Conservation (phyloP, 2,329 filamentous ascomycete species). For the Karstenula rhodostoma region DNA sequence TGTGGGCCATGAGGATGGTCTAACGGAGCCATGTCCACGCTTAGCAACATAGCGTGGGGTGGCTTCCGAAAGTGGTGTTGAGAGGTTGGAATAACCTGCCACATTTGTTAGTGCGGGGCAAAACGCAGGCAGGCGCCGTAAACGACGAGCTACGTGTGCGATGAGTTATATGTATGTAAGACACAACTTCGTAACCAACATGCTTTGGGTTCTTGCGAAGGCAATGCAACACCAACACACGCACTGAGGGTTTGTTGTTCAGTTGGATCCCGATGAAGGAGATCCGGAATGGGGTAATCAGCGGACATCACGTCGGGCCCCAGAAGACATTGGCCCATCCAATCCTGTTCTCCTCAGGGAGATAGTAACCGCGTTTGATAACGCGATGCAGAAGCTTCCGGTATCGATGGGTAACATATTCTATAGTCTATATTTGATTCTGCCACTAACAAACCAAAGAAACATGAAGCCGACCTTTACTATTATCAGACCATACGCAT, state of each 20-base stretch:
- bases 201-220: background rate
- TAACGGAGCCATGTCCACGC: background rate
- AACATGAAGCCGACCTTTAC: background rate
- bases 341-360: no score
- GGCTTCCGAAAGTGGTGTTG: background rate
- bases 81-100: slow-evolving; percentile 6
- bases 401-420: background rate
- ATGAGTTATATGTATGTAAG: background rate
- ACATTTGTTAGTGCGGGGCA: slow-evolving; percentile 13
- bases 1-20: background rate
- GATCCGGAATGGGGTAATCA: no score
- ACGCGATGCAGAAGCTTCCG: background rate
- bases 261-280: no score
- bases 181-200: background rate
- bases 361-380: background rate
- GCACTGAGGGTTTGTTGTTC: background rate
- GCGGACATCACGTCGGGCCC: no score
- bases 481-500: background rate
- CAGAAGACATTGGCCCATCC: no score
- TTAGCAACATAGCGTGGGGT: slow-evolving; percentile 3
- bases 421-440: background rate
- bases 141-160: slow-evolving; percentile 3
- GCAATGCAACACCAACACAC: background rate
- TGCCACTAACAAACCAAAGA: background rate
- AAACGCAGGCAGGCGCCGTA: background rate